Evolutionary conservation across 208 protist species (phyloP), one percentile per base, ranked within the genome.

Genomic region (Leishmania aethiopica): DNA sequence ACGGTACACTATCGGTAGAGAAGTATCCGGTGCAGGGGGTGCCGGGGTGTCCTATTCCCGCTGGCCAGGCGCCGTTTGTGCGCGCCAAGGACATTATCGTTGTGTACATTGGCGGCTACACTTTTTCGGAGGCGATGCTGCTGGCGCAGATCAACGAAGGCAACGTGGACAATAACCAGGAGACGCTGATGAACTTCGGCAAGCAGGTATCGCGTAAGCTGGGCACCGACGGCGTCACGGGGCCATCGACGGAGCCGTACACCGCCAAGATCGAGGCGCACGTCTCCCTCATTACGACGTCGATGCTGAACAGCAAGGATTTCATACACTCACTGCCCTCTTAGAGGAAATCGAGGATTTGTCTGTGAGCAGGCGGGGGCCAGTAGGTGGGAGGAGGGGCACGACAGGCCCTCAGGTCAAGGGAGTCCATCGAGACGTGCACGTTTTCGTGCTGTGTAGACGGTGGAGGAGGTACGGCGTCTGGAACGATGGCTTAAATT

Each of bases 61-160:
- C 78, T 37, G 80, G 89, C 3, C 81, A 91, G 79, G 86, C 89
- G 6, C 89, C 89, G 22, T 89, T 81, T 70, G 85, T 94, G 51
- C 90, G 89, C 74, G 90, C 83, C 47, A 96, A 96, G 77, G 95
- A 97, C 84, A 95, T 97, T 69, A 86, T 97, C 57, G 85, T 97
- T 70, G 89, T 96, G 17, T 92, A 94, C 80, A 81, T 94, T 32
- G 95, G 95, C 64, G 95, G 95, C 73, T 83, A 95, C 71, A 97
- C 95, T 42, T 97, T 93, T 83, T 86, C 88, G 13, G 95, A 97
- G 83, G 89, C 90, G 45, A 92, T 93, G 88, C 85, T 96, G 69
- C 67, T 97, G 42, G 78, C 87, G 72, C 89, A 95, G 79, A 91
- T 96, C 60, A 96, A 96, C 81, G 85, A 93, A 60, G 92, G 89